Conservation (phyloP, 345 rosid species). For the Gossypium australe region DNA sequence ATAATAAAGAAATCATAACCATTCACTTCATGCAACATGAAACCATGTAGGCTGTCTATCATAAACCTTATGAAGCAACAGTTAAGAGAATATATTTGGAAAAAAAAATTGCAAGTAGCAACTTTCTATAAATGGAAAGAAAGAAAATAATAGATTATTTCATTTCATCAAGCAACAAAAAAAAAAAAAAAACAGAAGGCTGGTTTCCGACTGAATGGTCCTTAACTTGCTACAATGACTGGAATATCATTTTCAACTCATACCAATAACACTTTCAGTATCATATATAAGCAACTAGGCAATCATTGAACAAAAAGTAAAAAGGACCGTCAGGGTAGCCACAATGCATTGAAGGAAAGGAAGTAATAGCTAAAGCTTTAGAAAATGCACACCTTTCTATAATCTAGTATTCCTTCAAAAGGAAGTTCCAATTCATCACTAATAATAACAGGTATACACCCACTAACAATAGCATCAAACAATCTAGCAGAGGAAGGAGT, state of each 20-base stretch:
- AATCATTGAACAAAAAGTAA: slow-evolving; percentile 6
- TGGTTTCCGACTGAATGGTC: not conserved
- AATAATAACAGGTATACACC: slow-evolving; percentile 85
- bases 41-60: not conserved
- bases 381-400: slow-evolving; percentile 51
- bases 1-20: not conserved
- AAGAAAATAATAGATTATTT: not conserved
- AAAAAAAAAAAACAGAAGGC: not conserved
- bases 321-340: not conserved
- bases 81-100: not conserved
- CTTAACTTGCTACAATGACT: not conserved
- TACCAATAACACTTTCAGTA: not conserved
- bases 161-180: not conserved
- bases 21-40: slow-evolving; percentile 13
- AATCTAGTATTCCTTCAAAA: slow-evolving; percentile 89
- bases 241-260: not conserved
- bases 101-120: not conserved
- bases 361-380: slow-evolving; percentile 3
- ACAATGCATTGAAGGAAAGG: slow-evolving; percentile 1
- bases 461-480: slow-evolving; percentile 96
- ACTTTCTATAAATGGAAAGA: not conserved
- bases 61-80: not conserved
- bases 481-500: slow-evolving; percentile 97
- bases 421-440: slow-evolving; percentile 96
- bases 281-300: not conserved